phyloP scores from a whole-genome alignment of 768 basidiomycete genomes.

The Leccinum imitatum region DNA sequence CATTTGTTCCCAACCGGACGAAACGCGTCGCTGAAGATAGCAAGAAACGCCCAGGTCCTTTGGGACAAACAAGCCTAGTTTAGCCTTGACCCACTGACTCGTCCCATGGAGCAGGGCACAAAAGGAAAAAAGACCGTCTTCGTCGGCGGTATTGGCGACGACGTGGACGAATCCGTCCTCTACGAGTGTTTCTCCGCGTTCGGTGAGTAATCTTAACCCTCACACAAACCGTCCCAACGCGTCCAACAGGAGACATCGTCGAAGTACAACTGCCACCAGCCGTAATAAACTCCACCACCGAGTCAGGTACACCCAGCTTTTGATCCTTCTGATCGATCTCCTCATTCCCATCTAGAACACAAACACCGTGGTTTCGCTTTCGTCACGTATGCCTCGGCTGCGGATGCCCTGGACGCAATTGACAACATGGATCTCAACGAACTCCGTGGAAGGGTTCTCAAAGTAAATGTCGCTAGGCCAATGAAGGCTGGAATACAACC shows the following conservation, averaged over 20 bases:
- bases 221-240: constrained; percentile 4
- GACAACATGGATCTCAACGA: constrained; percentile 99
- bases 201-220: constrained; percentile 48
- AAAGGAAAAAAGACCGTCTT: constrained; percentile 86
- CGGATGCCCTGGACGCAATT: constrained; percentile 93
- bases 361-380: constrained; percentile 95
- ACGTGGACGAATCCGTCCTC: constrained; percentile 75
- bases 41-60: constrained; percentile 5
- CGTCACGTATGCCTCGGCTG: constrained; percentile 75
- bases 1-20: constrained; percentile 3
- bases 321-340: constrained; percentile 4
- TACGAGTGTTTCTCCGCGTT: constrained; percentile 85
- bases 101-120: constrained; percentile 74
- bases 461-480: constrained; percentile 84
- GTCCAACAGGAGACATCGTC: constrained; percentile 76
- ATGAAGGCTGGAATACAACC: constrained; percentile 67
- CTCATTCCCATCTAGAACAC: constrained; percentile 42
- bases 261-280: constrained; percentile 89
- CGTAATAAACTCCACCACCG: constrained; percentile 63
- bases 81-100: not conserved
- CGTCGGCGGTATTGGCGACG: constrained; percentile 79
- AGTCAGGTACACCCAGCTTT: constrained; percentile 43
- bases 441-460: constrained; percentile 69
- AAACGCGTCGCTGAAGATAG: not conserved
- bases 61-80: constrained; percentile 19